Evolutionary conservation across 345 rosid genomes (phyloP).

Genomic region (Citrus cavaleriei): DNA sequence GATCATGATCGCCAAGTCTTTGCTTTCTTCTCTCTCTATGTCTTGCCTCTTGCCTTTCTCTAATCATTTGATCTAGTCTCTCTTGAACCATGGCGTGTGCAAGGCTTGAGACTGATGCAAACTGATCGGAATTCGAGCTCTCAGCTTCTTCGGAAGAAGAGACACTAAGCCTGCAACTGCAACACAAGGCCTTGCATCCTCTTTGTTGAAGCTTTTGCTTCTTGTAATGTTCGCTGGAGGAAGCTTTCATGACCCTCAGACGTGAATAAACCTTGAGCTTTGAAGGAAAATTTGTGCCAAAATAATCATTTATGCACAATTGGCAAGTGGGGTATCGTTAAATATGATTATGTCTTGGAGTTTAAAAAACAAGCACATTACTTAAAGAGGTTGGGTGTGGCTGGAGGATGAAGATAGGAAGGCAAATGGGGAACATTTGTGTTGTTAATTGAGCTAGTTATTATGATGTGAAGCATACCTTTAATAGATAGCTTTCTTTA

Average conservation of each 20-base stretch:
- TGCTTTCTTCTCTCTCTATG: slow-evolving; percentile 30
- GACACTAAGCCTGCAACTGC: slow-evolving; percentile 67
- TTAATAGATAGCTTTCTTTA: slow-evolving; percentile 13
- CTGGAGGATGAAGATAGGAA: slow-evolving; percentile 28
- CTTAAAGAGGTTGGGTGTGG: slow-evolving; percentile 29
- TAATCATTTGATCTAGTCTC: slow-evolving; percentile 76
- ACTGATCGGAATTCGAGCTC: slow-evolving; percentile 35
- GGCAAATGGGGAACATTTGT: slow-evolving; percentile 36
- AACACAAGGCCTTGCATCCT: slow-evolving; percentile 65
- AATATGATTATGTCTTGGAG: slow-evolving; percentile 49
- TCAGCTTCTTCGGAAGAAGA: slow-evolving; percentile 62
- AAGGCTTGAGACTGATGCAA: slow-evolving; percentile 62
- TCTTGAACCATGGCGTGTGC: slow-evolving; percentile 90
- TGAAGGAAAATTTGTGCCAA: slow-evolving; percentile 20
- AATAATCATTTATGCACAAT: slow-evolving; percentile 30
- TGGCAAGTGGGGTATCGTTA: slow-evolving; percentile 36
- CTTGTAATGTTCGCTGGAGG: slow-evolving; percentile 23
- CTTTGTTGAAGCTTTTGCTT: slow-evolving; percentile 42
- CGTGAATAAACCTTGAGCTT: background rate
- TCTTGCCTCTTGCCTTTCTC: slow-evolving; percentile 49
- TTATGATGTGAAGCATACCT: slow-evolving; percentile 31
- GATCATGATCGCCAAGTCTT: slow-evolving; percentile 11
- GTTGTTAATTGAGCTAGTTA: slow-evolving; percentile 33
- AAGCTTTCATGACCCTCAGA: slow-evolving; percentile 26
- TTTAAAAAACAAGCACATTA: slow-evolving; percentile 6